A percentile compares a stretch with the other conserved stretches of the same genome.
Conservation (phyloP, 805 yeast genomes). For the Candida silvatica region DNA sequence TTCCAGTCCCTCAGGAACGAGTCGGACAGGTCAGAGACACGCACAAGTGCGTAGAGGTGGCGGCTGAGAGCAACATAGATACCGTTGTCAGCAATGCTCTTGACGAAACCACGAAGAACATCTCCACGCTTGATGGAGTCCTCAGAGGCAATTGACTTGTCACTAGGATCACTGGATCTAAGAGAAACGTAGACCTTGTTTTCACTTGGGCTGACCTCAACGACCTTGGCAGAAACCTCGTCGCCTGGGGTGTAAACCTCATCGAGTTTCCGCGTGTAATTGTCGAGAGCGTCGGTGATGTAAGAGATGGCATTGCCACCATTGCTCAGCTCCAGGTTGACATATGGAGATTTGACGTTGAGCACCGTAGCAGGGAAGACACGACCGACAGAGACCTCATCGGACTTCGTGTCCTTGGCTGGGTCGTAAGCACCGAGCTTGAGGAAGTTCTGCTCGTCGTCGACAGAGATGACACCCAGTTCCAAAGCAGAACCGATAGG, state of each 20-base stretch:
- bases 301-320: conserved; percentile 55
- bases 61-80: conserved; percentile 71
- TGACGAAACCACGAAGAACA: conserved; percentile 74
- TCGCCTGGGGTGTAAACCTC: conserved; percentile 42
- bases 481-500: conserved; percentile 69
- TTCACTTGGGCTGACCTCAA: conserved; percentile 35
- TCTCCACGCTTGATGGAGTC: conserved; percentile 60
- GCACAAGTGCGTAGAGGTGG: conserved; percentile 66
- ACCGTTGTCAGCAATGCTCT: conserved; percentile 66
- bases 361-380: conserved; percentile 54
- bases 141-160: conserved; percentile 37
- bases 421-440: conserved; percentile 34
- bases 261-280: conserved; percentile 46
- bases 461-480: conserved; percentile 46
- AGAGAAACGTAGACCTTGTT: conserved; percentile 57
- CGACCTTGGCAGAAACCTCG: conserved; percentile 48
- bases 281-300: conserved; percentile 71
- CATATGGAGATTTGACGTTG: conserved; percentile 48
- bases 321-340: conserved; percentile 63
- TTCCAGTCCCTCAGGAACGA: conserved; percentile 83
- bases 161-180: conserved; percentile 40
- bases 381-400: conserved; percentile 45
- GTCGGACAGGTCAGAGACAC: conserved; percentile 76
- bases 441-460: conserved; percentile 36
- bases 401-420: conserved; percentile 33